Conservation (phyloP, 805 yeast species). For the Teunomyces barrocoloradensis region DNA sequence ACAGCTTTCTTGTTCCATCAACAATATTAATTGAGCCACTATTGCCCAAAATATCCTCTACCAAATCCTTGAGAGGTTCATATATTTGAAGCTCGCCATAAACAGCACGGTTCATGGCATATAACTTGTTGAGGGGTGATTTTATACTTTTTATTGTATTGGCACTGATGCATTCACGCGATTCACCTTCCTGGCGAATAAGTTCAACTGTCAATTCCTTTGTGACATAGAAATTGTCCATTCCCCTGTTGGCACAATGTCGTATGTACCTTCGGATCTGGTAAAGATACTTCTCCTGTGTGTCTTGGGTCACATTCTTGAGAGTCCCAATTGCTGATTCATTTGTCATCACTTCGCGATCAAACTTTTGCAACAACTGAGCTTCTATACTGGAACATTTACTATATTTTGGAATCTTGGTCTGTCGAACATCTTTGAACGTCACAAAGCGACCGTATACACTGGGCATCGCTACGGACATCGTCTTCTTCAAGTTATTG, state of each 20-base stretch:
- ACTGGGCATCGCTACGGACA: neutral
- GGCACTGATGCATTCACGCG: slow-evolving; percentile 4
- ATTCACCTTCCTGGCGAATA: slow-evolving; percentile 1
- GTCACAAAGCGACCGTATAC: neutral
- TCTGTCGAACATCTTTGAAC: neutral
- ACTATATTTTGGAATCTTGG: neutral
- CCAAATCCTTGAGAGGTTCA: slow-evolving; percentile 4
- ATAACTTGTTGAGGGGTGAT: slow-evolving; percentile 5
- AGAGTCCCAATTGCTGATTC: neutral
- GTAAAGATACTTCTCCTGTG: slow-evolving; percentile 6
- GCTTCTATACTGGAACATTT: neutral
- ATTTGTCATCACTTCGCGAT: slow-evolving; percentile 1
- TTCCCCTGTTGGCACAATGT: slow-evolving; percentile 4
- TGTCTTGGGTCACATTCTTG: neutral
- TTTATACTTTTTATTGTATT: slow-evolving; percentile 6
- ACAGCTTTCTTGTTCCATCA: neutral
- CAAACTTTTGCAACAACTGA: slow-evolving; percentile 3
- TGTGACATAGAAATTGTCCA: slow-evolving; percentile 4
- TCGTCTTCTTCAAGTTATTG: neutral
- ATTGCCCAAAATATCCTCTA: slow-evolving; percentile 1
- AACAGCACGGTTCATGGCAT: slow-evolving; percentile 4
- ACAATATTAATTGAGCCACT: neutral
- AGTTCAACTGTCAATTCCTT: slow-evolving; percentile 3
- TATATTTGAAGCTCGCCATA: neutral
- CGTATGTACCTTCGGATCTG: slow-evolving; percentile 6